Evolutionary conservation across 441 rosid genomes (phyloP).

Genomic region (Croton laevigatus): DNA sequence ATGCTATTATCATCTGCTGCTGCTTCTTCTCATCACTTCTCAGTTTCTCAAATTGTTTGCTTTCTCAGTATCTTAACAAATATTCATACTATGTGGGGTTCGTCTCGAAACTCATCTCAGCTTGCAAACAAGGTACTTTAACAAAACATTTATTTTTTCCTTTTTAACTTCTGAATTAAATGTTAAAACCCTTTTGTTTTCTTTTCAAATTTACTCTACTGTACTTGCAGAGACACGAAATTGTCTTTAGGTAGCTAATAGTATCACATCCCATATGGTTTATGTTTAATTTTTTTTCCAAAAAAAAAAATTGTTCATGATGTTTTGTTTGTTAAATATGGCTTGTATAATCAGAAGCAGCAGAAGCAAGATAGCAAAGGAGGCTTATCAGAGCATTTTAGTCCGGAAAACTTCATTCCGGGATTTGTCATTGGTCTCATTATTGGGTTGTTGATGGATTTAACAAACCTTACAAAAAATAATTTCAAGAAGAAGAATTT

Average conservation of each 20-base stretch:
- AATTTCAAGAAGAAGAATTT: conserved; percentile 53
- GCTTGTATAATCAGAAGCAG: conserved; percentile 26
- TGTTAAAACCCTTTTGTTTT: background rate
- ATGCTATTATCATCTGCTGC: background rate
- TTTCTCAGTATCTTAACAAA: background rate
- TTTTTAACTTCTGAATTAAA: background rate
- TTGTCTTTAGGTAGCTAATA: background rate
- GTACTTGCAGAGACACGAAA: background rate
- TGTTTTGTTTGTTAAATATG: background rate
- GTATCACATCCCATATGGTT: background rate
- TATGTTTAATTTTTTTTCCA: background rate
- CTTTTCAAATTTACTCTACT: background rate
- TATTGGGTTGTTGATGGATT: conserved; percentile 69
- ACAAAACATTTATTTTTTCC: background rate
- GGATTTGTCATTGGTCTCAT: conserved; percentile 85
- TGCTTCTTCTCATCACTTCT: background rate
- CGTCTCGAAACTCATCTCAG: conserved; percentile 37
- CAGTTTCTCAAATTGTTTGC: background rate
- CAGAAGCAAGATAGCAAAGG: conserved; percentile 48
- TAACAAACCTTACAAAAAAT: conserved; percentile 43
- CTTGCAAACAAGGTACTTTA: conserved; percentile 46
- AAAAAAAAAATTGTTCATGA: background rate
- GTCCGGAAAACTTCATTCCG: conserved; percentile 71
- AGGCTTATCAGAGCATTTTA: conserved; percentile 61
- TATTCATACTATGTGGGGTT: conserved; percentile 42